Conservation (phyloP, 2,329 filamentous ascomycete genomes). For the Fusarium sacchari region DNA sequence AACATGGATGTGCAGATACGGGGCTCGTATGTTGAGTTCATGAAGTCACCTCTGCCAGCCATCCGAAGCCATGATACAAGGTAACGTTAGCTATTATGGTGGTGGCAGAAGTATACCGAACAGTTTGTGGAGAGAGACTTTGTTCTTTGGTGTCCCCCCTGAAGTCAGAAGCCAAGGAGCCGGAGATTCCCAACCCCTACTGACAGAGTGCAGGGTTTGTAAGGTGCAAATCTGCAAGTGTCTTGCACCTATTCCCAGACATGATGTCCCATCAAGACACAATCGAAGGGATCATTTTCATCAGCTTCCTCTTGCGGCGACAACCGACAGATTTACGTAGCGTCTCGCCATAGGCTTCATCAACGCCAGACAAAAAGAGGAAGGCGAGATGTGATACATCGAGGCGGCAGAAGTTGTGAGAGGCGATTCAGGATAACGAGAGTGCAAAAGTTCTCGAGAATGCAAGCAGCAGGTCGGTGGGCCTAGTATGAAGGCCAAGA, state of each 20-base stretch:
- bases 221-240: conserved; percentile 1
- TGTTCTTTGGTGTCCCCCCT: background rate
- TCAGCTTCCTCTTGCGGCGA: conserved; percentile 40
- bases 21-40: background rate
- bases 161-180: background rate
- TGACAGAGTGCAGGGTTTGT: background rate
- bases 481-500: conserved; percentile 6
- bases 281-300: conserved; percentile 19
- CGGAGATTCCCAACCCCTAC: background rate
- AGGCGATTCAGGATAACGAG: conserved; percentile 4
- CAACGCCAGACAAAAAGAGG: conserved; percentile 36
- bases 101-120: background rate
- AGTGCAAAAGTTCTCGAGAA: conserved; percentile 40
- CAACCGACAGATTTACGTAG: conserved; percentile 9
- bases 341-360: conserved; percentile 11
- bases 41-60: background rate
- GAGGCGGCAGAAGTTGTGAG: background rate
- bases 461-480: conserved; percentile 7
- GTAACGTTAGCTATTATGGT: background rate
- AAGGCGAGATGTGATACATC: conserved; percentile 30
- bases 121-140: background rate
- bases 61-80: background rate
- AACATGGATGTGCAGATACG: background rate
- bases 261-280: conserved; percentile 6
- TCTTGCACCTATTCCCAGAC: conserved; percentile 4